phyloP scores from a whole-genome alignment of 352 stramenopile species.

The Pythium scleroteichum region DNA sequence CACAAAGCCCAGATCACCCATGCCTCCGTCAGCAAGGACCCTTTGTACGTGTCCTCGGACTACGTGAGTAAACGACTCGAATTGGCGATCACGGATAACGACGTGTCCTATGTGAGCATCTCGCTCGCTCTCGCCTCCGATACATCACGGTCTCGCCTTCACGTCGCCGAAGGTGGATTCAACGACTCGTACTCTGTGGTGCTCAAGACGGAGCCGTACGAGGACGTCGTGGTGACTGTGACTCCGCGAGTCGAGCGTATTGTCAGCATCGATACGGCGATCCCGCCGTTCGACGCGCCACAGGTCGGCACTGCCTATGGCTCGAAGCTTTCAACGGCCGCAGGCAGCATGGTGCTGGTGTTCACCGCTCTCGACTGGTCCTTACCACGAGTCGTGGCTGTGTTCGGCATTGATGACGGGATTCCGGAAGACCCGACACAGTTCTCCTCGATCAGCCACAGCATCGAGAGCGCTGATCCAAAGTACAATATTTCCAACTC shows the following conservation, averaged over 20 bases:
- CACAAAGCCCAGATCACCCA: slow-evolving; percentile 59
- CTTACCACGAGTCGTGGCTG: slow-evolving; percentile 35
- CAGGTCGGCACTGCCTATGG: slow-evolving; percentile 17
- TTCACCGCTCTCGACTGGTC: slow-evolving; percentile 74
- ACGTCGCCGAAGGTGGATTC: slow-evolving; percentile 75
- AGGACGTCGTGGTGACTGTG: slow-evolving; percentile 53
- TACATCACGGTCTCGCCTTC: slow-evolving; percentile 33
- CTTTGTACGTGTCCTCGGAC: slow-evolving; percentile 39
- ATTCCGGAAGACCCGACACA: slow-evolving; percentile 64
- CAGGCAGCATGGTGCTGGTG: slow-evolving; percentile 39
- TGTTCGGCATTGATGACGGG: slow-evolving; percentile 64
- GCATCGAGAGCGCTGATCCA: slow-evolving; percentile 42
- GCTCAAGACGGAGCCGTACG: slow-evolving; percentile 63
- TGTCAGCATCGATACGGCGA: slow-evolving; percentile 34
- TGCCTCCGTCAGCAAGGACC: slow-evolving; percentile 43
- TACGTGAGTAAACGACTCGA: slow-evolving; percentile 33
- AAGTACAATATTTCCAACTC: slow-evolving; percentile 68
- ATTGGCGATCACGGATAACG: slow-evolving; percentile 64
- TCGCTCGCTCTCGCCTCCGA: slow-evolving; percentile 29
- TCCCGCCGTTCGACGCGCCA: slow-evolving; percentile 25
- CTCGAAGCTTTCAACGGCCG: not conserved
- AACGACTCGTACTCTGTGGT: slow-evolving; percentile 72
- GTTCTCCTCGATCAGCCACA: slow-evolving; percentile 50
- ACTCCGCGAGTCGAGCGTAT: slow-evolving; percentile 45
- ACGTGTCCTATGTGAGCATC: slow-evolving; percentile 65